These are phyloP conservation scores for Streptanthus diversifolius DNA, from an alignment of 345 rosid genomes.

Conservation along the genomic window DNA sequence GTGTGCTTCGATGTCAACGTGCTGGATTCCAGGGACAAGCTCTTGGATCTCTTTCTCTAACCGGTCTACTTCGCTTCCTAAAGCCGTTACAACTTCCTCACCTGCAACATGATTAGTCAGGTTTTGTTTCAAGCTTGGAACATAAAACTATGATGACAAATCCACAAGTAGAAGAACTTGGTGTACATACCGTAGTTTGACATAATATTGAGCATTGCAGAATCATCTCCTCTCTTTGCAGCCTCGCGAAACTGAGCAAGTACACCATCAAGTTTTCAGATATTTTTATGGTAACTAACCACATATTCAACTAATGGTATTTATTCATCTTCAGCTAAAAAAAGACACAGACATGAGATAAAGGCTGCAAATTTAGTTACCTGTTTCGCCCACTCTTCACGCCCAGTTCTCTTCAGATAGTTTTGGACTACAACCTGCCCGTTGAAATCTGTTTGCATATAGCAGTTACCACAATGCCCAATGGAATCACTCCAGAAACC, in stretches of 20 bases:
- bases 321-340: background rate
- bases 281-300: background rate
- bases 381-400: slow-evolving; percentile 87
- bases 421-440: slow-evolving; percentile 84
- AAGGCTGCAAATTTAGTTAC: slow-evolving; percentile 33
- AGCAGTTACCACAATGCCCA: slow-evolving; percentile 7
- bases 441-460: slow-evolving; percentile 73
- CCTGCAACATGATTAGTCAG: slow-evolving; percentile 43
- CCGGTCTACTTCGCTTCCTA: slow-evolving; percentile 97
- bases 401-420: slow-evolving; percentile 75
- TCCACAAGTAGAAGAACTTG: background rate
- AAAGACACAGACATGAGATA: background rate
- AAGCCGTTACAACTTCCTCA: slow-evolving; percentile 95
- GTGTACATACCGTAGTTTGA: slow-evolving; percentile 65
- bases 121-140: background rate
- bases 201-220: slow-evolving; percentile 71
- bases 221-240: slow-evolving; percentile 55
- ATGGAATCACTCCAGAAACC: slow-evolving; percentile 1
- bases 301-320: background rate
- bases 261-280: slow-evolving; percentile 21
- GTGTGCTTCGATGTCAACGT: slow-evolving; percentile 98
- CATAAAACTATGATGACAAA: background rate
- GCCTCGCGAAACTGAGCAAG: slow-evolving; percentile 73
- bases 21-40: slow-evolving; percentile 93
- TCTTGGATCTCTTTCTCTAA: slow-evolving; percentile 92